Conservation (phyloP, 164 flowering plant species). For the Amborella trichopoda region DNA sequence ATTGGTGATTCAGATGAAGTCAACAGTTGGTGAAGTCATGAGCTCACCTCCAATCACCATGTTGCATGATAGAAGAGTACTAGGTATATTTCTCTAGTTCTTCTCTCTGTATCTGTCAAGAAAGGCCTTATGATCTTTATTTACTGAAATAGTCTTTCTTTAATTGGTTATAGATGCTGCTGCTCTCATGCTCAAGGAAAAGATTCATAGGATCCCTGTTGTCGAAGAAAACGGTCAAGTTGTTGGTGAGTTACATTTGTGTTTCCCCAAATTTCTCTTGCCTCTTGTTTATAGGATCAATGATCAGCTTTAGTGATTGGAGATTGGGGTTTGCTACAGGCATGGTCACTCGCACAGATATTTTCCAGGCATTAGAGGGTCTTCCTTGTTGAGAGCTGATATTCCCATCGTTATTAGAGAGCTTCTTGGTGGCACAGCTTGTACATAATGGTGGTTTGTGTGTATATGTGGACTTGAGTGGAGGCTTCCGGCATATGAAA, state of each 20-base stretch:
- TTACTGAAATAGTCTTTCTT: background rate
- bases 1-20: constrained; percentile 11
- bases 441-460: too few relatives aligned
- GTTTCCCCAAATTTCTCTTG: background rate
- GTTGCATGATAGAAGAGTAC: constrained; percentile 14
- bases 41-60: constrained; percentile 18
- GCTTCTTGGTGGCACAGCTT: too few relatives aligned
- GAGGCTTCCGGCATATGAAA: too few relatives aligned
- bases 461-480: too few relatives aligned
- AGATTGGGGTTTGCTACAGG: constrained; percentile 5
- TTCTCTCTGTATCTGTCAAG: background rate
- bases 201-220: constrained; percentile 25
- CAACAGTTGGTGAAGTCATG: constrained; percentile 22
- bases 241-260: constrained; percentile 13
- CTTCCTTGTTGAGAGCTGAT: constrained; percentile 9
- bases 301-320: background rate
- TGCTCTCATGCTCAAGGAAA: constrained; percentile 19
- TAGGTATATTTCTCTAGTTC: constrained; percentile 11
- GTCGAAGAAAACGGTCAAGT: constrained; percentile 19
- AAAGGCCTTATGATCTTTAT: background rate
- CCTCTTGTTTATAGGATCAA: background rate
- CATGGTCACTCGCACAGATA: constrained; percentile 20
- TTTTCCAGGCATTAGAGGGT: constrained; percentile 20
- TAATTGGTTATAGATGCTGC: constrained; percentile 18
- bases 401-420: too few relatives aligned